Base-by-base conservation (phyloP, 2,329 filamentous ascomycete genomes). In the Colletotrichum sp. region DNA sequence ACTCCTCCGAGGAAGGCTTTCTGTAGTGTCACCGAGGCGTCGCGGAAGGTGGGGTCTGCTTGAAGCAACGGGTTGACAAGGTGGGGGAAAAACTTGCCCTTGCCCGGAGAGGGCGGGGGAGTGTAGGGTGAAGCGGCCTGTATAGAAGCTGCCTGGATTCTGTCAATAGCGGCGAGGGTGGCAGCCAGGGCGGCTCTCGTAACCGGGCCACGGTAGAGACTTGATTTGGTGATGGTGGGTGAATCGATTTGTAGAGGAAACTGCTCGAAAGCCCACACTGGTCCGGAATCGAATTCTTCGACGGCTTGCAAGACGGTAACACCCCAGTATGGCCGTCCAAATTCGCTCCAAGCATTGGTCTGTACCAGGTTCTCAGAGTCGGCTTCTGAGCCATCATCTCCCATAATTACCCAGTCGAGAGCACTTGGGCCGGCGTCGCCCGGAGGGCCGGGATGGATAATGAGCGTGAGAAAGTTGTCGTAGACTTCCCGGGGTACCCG, bases 241-340 rank as follows among this genome's bases (percentile, higher is more conserved):
- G 85, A 83, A 75, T 87, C 84, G 69, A 87, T 86, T 78, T 86
- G 78, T 71, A 87, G 79, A 8, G 81, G 77, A 76, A 87, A 87
- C 73, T 87, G 85, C 49, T 87, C 85, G 72, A 84, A 87, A 1
- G 85, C 85, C 85, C 86, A 87, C 9, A 87, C 84, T 1, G 85
- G 86, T 8, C 86, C 86, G n/a, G 84, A 84, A 68, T 87, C 86
- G 70, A 87, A 84, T 60, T 86, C 80, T 68, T 84, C 84, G 21
- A 84, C 84, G 12, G 86, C 85, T 76, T 87, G 82, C 8, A 83
- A 78, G 21, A 86, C 82, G 5, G 86, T 86, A 12, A 87, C 81
- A 7, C 83, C 85, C 85, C 86, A 87, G 73, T 86, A 81, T 3
- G 83, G 80, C 26, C 85, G 83, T 13, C 86, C 86, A 10, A 76